These are phyloP conservation scores for Pseudonectria buxi DNA, from an alignment of 2,329 filamentous ascomycete species.

Conservation along the genomic window DNA sequence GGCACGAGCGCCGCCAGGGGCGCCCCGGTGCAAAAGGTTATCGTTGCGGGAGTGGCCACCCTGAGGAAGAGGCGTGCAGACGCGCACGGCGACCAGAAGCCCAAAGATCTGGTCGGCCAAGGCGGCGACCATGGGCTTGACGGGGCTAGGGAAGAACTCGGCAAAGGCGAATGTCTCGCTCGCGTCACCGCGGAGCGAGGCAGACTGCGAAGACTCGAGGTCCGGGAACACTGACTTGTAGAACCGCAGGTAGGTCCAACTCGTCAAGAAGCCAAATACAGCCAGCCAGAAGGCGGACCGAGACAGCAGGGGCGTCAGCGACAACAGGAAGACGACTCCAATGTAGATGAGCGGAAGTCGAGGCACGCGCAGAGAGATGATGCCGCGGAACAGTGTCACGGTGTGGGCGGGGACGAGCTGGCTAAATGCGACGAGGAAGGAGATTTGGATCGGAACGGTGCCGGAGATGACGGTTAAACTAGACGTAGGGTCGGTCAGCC, in stretches of 20 bases:
- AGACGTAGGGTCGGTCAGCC: conserved; percentile 3
- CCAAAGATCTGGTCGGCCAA: conserved; percentile 64
- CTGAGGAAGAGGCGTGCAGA: conserved; percentile 80
- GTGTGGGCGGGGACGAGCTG: conserved; percentile 97
- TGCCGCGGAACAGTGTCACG: conserved; percentile 82
- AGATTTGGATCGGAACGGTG: conserved; percentile 81
- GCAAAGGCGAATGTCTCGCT: conserved; percentile 95
- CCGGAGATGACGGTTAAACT: conserved; percentile 80
- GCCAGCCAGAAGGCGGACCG: conserved; percentile 74
- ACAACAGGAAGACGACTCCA: conserved; percentile 61
- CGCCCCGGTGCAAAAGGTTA: conserved; percentile 44
- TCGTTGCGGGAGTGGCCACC: conserved; percentile 72
- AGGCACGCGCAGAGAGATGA: conserved; percentile 81
- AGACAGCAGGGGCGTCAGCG: conserved; percentile 51
- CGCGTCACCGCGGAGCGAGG: conserved; percentile 74
- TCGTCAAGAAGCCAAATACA: conserved; percentile 73
- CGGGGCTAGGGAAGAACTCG: conserved; percentile 84
- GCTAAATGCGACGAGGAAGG: conserved; percentile 94
- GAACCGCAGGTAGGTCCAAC: conserved; percentile 95
- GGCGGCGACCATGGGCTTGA: conserved; percentile 69
- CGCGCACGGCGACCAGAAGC: conserved; percentile 63
- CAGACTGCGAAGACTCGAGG: conserved; percentile 54
- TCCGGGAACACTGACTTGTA: conserved; percentile 73
- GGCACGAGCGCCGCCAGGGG: conserved; percentile 66
- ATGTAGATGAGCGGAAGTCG: conserved; percentile 66